Base-by-base conservation (phyloP, 2,329 filamentous ascomycete genomes). In the Seiridium cupressi region DNA sequence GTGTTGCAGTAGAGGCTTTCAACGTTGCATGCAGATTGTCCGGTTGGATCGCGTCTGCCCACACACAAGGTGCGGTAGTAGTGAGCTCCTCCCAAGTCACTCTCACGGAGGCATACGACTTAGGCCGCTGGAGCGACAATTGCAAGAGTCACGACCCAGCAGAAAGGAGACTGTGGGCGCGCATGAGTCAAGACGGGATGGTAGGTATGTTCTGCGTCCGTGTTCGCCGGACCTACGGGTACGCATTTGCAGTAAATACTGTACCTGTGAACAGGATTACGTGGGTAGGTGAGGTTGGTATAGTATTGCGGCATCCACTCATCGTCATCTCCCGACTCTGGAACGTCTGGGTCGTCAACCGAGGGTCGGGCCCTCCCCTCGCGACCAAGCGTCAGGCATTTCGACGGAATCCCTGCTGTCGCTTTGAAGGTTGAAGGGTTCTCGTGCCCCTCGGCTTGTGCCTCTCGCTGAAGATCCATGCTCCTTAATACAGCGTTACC, bases 401-500 rank as follows among this genome's bases (percentile, higher is more conserved):
- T 26, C 18, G 18, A 26, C 18, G 18, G 18, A 26, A 26, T 26
- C 18, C 18, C 18, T 26, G 18, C 18, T 26, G 18, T 26, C 18
- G 18, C 18, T 26, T 26, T 42, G 53, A 13, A n/a, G 9, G 31
- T 38, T 35, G 32, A 35, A 26, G 54, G n/a, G 31, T 44, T 44
- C n/a, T 35, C 44, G 36, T 26, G 18, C 51, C 44, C n/a, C 40
- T 57, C 54, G 31, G 42, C 32, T 34, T 32, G 26, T n/a, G 18
- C 36, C 9, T n/a, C 47, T 44, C 26, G 47, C 9, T 32, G 11
- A 44, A 57, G 54, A 47, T 32, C 54, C 54, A 46, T 57, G 54
- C 42, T 47, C n/a, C 44, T 57, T 36, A 48, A 57, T 46, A 44
- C 40, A 57, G 54, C 40, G 8, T 57, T 34, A 32, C 54, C 54